These are phyloP conservation scores for Seiridium unicorne DNA, from an alignment of 2,329 filamentous ascomycete species.

Conservation along the genomic window DNA sequence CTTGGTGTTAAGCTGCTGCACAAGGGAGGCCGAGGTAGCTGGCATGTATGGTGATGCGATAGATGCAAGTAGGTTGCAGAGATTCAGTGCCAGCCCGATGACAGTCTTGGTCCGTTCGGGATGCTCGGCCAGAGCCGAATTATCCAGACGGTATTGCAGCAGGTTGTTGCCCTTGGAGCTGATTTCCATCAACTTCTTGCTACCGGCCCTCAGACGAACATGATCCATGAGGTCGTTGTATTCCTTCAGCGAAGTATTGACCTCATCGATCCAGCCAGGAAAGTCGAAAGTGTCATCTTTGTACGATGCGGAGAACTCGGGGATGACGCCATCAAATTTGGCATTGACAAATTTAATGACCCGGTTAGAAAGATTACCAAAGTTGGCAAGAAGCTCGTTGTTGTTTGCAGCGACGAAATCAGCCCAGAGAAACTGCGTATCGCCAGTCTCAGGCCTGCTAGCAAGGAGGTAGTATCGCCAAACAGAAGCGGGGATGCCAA, in stretches of 20 bases:
- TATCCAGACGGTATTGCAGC: conserved; percentile 41
- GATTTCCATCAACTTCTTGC: conserved; percentile 64
- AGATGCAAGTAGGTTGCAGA: conserved; percentile 65
- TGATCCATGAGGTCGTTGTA: conserved; percentile 57
- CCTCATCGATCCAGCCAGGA: conserved; percentile 30
- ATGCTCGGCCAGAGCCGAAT: conserved; percentile 32
- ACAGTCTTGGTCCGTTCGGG: conserved; percentile 36
- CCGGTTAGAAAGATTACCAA: conserved; percentile 69
- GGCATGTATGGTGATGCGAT: conserved; percentile 71
- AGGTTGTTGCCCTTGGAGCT: conserved; percentile 60
- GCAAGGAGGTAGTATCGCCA: conserved; percentile 77
- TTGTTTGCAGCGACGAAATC: conserved; percentile 73
- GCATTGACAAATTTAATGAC: conserved; percentile 74
- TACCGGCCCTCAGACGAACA: conserved; percentile 54
- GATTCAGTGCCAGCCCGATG: conserved; percentile 66
- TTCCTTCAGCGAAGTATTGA: conserved; percentile 50
- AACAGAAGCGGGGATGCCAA: conserved; percentile 67
- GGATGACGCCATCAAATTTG: conserved; percentile 70
- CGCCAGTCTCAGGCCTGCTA: conserved; percentile 69
- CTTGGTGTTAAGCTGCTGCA: conserved; percentile 57
- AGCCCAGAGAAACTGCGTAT: conserved; percentile 73
- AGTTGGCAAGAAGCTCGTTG: conserved; percentile 65
- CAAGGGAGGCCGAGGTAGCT: conserved; percentile 59
- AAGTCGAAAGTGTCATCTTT: conserved; percentile 53
- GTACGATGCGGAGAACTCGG: conserved; percentile 56